Evolutionary conservation across 1,284 basidiomycete species (phyloP).

Genomic region (Ceratobasidium sp.): DNA sequence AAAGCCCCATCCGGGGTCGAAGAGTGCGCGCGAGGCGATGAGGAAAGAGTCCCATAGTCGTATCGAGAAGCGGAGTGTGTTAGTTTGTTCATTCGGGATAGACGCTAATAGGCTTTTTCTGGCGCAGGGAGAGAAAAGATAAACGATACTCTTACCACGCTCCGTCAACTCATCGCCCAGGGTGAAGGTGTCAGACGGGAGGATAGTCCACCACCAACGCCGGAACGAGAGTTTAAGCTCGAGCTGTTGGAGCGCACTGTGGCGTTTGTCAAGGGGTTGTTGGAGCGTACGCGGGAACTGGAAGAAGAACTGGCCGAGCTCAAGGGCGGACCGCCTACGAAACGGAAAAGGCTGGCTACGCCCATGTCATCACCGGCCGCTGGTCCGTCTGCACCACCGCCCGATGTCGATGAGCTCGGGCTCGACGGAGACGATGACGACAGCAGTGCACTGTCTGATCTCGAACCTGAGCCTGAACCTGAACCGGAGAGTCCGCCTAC

Average conservation of each 20-base stretch:
- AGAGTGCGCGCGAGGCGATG: slow-evolving; percentile 43
- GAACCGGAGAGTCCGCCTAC: not conserved
- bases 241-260: slow-evolving; percentile 47
- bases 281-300: slow-evolving; percentile 36
- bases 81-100: not conserved
- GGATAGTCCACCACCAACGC: slow-evolving; percentile 40
- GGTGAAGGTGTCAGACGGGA: slow-evolving; percentile 36
- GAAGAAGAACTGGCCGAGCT: slow-evolving; percentile 37
- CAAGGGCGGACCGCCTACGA: slow-evolving; percentile 18
- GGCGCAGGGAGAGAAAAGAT: slow-evolving; percentile 47
- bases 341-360: slow-evolving; percentile 26
- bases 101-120: not conserved
- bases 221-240: slow-evolving; percentile 47
- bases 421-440: slow-evolving; percentile 11
- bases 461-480: slow-evolving; percentile 11
- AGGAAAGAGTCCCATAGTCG: slow-evolving; percentile 48
- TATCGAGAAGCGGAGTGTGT: slow-evolving; percentile 46
- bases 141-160: slow-evolving; percentile 45
- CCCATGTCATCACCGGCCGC: slow-evolving; percentile 21
- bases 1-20: slow-evolving; percentile 39
- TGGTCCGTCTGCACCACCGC: not conserved
- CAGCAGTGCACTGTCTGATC: slow-evolving; percentile 24
- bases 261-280: slow-evolving; percentile 40
- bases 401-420: slow-evolving; percentile 21
- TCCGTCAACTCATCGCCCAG: slow-evolving; percentile 43